Percentiles rank a stretch among this genome's conserved stretches.
Conservation (phyloP, 139 green algal genomes). For the Tetraselmis chui region DNA sequence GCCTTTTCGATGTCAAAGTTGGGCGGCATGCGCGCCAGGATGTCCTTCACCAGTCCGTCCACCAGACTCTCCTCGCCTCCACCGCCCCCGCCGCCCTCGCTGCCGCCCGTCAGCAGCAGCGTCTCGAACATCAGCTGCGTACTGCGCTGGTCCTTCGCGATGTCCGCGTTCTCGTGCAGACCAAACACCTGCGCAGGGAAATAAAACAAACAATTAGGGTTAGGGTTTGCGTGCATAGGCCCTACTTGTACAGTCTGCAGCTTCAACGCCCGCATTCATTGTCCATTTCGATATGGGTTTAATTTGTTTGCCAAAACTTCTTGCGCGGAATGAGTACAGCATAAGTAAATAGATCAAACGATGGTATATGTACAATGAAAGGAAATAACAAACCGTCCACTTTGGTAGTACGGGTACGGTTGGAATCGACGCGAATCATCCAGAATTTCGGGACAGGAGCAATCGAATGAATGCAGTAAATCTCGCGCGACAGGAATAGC, state of each 20-base stretch:
- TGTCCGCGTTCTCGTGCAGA: slow-evolving; percentile 70
- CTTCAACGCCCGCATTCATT: slow-evolving; percentile 14
- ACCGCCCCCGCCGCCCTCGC: not conserved
- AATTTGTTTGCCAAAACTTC: no score
- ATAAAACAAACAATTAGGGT: slow-evolving; percentile 24
- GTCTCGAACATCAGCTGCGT: slow-evolving; percentile 22
- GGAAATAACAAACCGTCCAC: no score
- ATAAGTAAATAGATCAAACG: no score
- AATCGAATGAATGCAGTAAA: no score
- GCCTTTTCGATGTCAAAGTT: slow-evolving; percentile 53
- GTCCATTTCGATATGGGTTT: no score
- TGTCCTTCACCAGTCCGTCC: slow-evolving; percentile 30
- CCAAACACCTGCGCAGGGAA: slow-evolving; percentile 37
- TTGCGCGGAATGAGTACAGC: no score
- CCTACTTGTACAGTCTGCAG: slow-evolving; percentile 36
- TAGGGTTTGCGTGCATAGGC: slow-evolving; percentile 40
- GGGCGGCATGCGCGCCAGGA: slow-evolving; percentile 24
- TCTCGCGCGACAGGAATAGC: no score
- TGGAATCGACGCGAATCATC: no score
- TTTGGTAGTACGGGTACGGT: no score
- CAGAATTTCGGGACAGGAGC: no score
- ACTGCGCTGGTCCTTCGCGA: slow-evolving; percentile 59
- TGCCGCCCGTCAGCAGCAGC: slow-evolving; percentile 25
- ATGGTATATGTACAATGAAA: no score
- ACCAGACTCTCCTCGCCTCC: slow-evolving; percentile 28